Evolutionary conservation across 495 filamentous ascomycete genomes (phyloP), one percentile per base, ranked within the genome.

Genomic region (Hypoxylon fragiforme): DNA sequence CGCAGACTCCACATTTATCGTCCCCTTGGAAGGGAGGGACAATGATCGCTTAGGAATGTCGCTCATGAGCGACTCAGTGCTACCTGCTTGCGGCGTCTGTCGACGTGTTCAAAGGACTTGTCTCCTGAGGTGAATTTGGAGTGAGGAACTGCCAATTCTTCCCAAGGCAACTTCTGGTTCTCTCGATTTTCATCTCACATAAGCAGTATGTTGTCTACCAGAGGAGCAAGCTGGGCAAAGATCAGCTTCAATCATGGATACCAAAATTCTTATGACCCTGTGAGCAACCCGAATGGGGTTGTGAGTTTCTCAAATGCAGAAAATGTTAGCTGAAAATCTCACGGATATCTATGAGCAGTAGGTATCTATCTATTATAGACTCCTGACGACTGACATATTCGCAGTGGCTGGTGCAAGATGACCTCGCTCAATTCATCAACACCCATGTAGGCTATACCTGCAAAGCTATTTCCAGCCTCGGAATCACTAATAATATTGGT

Each of bases 241-340:
- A 34, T 47, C 24, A 12, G 32, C 31, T 63, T 53, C 36, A 31
- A 35, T 13, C 63, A 66, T n/a, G 63, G 63, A 1, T 20, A 38
- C 9, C 19, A 26, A 19, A 50, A 57, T 45, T 14, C 30, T 18
- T 66, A 60, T 31, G 49, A 66, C 19, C 44, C 63, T 2, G 21
- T 16, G 7, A 52, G n/a, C 12, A 66, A 66, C 22, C 63, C 63
- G 3, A 43, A 53, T 13, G 59, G 63, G 3, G 39, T 46, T 7
- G 54, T 66, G 31, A 57, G 54, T 19, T 63, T 66, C n/a, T 12
- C 28, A 16, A 56, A 56, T 47, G 63, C 63, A 1, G 63, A 66
- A 42, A 66, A 66, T 13, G 63, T 54, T 18, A 50, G 60, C 40
- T 21, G 1, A 28, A 15, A 20, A n/a, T 8, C 9, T 13, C 11